Evolutionary conservation across 2,329 filamentous ascomycete species (phyloP).

Genomic region (Westerdykella aurantiaca): DNA sequence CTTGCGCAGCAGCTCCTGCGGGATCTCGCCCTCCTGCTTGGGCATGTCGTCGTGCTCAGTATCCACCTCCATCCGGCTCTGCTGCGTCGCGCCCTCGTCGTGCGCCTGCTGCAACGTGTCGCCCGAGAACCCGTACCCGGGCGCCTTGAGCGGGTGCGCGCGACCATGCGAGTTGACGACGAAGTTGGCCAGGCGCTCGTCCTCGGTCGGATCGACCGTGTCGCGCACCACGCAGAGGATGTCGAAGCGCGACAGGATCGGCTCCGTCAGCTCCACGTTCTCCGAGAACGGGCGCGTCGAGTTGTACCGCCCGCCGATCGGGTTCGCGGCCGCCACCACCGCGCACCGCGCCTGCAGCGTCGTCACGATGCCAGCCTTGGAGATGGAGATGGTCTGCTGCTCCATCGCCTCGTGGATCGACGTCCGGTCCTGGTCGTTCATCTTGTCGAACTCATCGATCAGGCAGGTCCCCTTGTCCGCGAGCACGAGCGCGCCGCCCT

Average conservation of each 20-base stretch:
- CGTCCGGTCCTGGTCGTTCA: slow-evolving; percentile 98
- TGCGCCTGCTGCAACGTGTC: slow-evolving; percentile 19
- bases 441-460: slow-evolving; percentile 99
- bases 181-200: slow-evolving; percentile 88
- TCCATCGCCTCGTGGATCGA: slow-evolving; percentile 99
- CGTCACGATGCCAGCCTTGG: slow-evolving; percentile 96
- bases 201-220: slow-evolving; percentile 85
- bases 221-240: slow-evolving; percentile 95
- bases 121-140: slow-evolving; percentile 24
- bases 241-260: slow-evolving; percentile 95
- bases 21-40: slow-evolving; percentile 64
- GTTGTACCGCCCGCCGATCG: slow-evolving; percentile 93
- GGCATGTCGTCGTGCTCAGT: slow-evolving; percentile 47
- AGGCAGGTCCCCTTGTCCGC: slow-evolving; percentile 92
- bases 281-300: slow-evolving; percentile 91
- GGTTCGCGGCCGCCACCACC: slow-evolving; percentile 94
- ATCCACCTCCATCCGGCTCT: slow-evolving; percentile 42
- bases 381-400: slow-evolving; percentile 98
- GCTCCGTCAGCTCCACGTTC: slow-evolving; percentile 95
- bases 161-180: slow-evolving; percentile 91
- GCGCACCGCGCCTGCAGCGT: slow-evolving; percentile 93
- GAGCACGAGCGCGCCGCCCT: slow-evolving; percentile 90
- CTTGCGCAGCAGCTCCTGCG: slow-evolving; percentile 86
- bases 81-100: slow-evolving; percentile 35
- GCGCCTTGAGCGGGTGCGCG: slow-evolving; percentile 62